These are phyloP conservation scores for Tulasnella sp. DNA, from an alignment of 768 basidiomycete species.

Conservation along the genomic window DNA sequence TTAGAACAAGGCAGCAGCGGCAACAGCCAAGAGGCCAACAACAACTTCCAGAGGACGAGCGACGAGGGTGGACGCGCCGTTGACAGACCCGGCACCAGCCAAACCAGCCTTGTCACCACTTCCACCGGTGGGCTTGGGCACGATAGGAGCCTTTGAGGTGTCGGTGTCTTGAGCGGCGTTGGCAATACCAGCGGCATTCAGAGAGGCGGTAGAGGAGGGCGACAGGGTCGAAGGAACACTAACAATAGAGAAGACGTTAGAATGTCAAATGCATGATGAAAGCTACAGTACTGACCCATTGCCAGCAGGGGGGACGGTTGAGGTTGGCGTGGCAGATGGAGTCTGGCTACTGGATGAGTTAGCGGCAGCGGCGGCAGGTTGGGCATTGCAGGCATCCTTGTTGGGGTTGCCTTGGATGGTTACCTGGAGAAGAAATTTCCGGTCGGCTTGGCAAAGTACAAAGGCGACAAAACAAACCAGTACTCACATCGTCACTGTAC, in stretches of 20 bases:
- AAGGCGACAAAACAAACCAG: background rate
- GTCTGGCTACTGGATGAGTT: background rate
- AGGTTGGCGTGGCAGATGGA: background rate
- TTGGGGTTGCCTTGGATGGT: background rate
- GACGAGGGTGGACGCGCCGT: background rate
- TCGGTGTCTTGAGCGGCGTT: background rate
- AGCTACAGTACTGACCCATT: background rate
- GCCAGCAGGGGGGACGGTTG: background rate
- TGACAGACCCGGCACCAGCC: background rate
- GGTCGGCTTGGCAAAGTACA: background rate
- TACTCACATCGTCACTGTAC: conserved; percentile 10
- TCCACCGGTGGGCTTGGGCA: background rate
- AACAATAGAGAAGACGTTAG: background rate
- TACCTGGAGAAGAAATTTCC: background rate
- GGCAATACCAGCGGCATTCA: background rate
- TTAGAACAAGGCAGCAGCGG: conserved; percentile 2
- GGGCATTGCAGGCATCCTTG: background rate
- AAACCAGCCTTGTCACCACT: background rate
- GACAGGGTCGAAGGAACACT: background rate
- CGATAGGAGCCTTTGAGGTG: background rate
- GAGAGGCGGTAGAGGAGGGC: background rate
- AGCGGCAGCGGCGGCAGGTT: background rate
- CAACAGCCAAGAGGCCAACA: background rate
- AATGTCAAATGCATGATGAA: background rate
- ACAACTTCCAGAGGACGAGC: background rate